These are phyloP conservation scores for Termitomyces sp. DNA, from an alignment of 768 basidiomycete genomes.

Conservation along the genomic window DNA sequence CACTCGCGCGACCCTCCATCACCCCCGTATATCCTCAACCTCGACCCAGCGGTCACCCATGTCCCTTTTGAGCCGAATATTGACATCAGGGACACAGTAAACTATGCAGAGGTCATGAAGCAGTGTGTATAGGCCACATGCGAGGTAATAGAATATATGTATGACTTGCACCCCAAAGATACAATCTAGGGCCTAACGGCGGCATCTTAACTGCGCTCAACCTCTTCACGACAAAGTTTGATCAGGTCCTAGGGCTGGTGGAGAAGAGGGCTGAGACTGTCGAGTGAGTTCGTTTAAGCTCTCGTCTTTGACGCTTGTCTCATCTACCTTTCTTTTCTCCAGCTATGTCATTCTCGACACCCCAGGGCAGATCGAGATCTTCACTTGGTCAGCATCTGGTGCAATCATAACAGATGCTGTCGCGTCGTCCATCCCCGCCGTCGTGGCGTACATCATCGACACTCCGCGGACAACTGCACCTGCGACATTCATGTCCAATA, in stretches of 20 bases:
- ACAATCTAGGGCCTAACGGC: slow-evolving; percentile 97
- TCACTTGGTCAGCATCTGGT: slow-evolving; percentile 99
- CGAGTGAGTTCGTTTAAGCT: slow-evolving; percentile 55
- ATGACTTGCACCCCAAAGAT: slow-evolving; percentile 45
- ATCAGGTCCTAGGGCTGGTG: slow-evolving; percentile 87
- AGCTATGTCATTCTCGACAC: slow-evolving; percentile 96
- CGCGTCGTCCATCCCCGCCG: slow-evolving; percentile 88
- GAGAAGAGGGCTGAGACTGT: slow-evolving; percentile 87
- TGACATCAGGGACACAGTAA: slow-evolving; percentile 95
- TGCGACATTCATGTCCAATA: slow-evolving; percentile 99
- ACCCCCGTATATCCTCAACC: slow-evolving; percentile 95
- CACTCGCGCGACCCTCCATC: slow-evolving; percentile 57
- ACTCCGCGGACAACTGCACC: slow-evolving; percentile 93
- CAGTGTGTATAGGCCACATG: slow-evolving; percentile 62
- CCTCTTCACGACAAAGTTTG: slow-evolving; percentile 97
- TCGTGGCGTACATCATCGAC: slow-evolving; percentile 96
- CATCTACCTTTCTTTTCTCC: background rate
- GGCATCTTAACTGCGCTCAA: slow-evolving; percentile 97
- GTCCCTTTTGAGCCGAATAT: slow-evolving; percentile 95
- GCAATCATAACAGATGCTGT: slow-evolving; percentile 98
- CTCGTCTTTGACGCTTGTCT: background rate
- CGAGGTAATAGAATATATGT: slow-evolving; percentile 15
- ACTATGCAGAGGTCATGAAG: slow-evolving; percentile 99
- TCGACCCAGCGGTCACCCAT: slow-evolving; percentile 92
- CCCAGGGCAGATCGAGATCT: slow-evolving; percentile 99